phyloP scores from a whole-genome alignment of 1,284 basidiomycete species.

The Naganishia liquefaciens region DNA sequence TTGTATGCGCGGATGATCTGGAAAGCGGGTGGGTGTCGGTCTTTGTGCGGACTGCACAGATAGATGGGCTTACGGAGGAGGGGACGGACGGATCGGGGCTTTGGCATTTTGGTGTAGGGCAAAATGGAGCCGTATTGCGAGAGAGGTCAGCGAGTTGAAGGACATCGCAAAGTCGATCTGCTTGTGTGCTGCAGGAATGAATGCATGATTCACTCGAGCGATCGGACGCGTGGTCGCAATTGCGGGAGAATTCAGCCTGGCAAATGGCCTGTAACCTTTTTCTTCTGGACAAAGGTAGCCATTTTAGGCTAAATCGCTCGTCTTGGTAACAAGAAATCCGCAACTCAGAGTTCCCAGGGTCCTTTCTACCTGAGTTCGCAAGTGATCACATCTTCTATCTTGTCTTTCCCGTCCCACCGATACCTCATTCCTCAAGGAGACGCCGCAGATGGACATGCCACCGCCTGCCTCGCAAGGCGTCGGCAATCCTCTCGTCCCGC shows the following conservation, averaged over 20 bases:
- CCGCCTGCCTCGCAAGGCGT: background rate
- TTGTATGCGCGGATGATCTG: background rate
- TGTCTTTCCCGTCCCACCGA: too few relatives aligned
- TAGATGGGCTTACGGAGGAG: background rate
- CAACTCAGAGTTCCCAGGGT: too few relatives aligned
- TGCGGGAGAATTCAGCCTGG: background rate
- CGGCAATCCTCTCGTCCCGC: slow-evolving; percentile 64
- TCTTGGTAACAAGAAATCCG: too few relatives aligned
- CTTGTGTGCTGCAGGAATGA: background rate
- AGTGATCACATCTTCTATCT: too few relatives aligned
- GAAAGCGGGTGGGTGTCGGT: background rate
- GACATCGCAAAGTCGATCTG: background rate
- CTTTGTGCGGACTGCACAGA: background rate
- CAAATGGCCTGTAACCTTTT: too few relatives aligned
- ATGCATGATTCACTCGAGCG: background rate
- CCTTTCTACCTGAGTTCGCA: too few relatives aligned
- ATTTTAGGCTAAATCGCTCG: too few relatives aligned
- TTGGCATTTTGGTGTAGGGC: background rate
- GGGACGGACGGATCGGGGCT: background rate
- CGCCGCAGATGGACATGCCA: slow-evolving; percentile 2
- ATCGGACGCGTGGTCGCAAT: background rate
- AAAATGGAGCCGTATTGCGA: too few relatives aligned
- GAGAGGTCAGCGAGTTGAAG: too few relatives aligned
- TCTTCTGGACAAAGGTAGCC: too few relatives aligned
- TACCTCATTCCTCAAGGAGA: background rate